A percentile compares a stretch with the other conserved stretches of the same genome.
phyloP scores from a whole-genome alignment of 768 basidiomycete species.

The Mycena alexandri region DNA sequence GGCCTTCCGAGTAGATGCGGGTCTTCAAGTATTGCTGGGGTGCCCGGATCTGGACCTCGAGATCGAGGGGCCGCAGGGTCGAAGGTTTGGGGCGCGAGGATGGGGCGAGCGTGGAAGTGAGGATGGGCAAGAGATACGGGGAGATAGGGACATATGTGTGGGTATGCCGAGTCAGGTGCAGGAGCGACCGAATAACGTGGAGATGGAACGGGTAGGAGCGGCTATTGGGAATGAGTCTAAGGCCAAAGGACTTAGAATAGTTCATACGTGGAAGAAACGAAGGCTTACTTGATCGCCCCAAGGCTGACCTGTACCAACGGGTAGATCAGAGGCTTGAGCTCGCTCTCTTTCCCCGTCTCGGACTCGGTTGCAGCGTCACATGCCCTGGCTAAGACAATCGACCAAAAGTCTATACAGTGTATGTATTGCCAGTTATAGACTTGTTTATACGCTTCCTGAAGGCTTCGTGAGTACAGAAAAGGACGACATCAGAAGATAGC shows the following conservation, averaged over 20 bases:
- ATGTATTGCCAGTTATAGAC: slow-evolving; percentile 99
- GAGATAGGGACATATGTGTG: slow-evolving; percentile 89
- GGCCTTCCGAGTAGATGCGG: slow-evolving; percentile 83
- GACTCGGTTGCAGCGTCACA: slow-evolving; percentile 72
- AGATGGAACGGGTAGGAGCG: slow-evolving; percentile 97
- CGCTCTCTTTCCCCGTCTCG: slow-evolving; percentile 73
- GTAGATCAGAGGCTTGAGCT: slow-evolving; percentile 90
- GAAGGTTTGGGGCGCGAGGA: slow-evolving; percentile 84
- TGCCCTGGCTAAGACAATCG: slow-evolving; percentile 84
- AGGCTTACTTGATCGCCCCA: slow-evolving; percentile 89
- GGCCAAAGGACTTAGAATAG: slow-evolving; percentile 32
- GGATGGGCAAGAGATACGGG: slow-evolving; percentile 88
- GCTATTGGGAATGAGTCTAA: slow-evolving; percentile 88
- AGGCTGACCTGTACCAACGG: slow-evolving; percentile 95
- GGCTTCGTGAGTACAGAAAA: slow-evolving; percentile 25
- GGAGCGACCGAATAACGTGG: slow-evolving; percentile 89
- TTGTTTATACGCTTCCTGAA: slow-evolving; percentile 88
- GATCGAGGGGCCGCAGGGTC: slow-evolving; percentile 89
- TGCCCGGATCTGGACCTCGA: slow-evolving; percentile 87
- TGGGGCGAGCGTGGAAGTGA: slow-evolving; percentile 78
- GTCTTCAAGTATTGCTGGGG: slow-evolving; percentile 93
- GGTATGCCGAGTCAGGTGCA: slow-evolving; percentile 88
- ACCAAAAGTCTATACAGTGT: slow-evolving; percentile 98
- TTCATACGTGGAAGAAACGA: slow-evolving; percentile 25
- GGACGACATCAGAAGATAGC: slow-evolving; percentile 17